Percentiles rank a stretch among this genome's conserved stretches.
Conservation (phyloP, 1,284 basidiomycete genomes). For the Erythrobasidium hasegawianum region DNA sequence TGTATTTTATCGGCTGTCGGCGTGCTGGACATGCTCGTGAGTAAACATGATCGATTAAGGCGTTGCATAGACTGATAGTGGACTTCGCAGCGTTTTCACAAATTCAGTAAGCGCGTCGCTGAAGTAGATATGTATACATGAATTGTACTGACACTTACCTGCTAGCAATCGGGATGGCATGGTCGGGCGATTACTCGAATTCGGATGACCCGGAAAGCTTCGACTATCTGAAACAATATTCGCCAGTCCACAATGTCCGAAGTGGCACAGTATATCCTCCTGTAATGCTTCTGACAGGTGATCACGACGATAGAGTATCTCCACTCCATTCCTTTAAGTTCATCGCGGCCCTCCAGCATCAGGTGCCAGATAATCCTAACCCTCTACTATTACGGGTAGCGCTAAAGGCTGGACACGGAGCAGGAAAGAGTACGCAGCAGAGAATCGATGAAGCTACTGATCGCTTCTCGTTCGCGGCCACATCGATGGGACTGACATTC, state of each 20-base stretch:
- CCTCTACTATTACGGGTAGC: conserved; percentile 71
- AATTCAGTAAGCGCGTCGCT: conserved; percentile 58
- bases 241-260: conserved; percentile 54
- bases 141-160: too few species aligned
- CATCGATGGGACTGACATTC: conserved; percentile 35
- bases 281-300: conserved; percentile 66
- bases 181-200: conserved; percentile 77
- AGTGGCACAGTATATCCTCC: conserved; percentile 71
- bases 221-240: conserved; percentile 63
- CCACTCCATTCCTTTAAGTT: conserved; percentile 74
- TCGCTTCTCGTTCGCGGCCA: conserved; percentile 66
- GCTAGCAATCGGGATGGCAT: conserved; percentile 64
- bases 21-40: conserved; percentile 72
- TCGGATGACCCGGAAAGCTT: conserved; percentile 69
- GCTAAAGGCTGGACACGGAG: conserved; percentile 71
- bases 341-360: conserved; percentile 67
- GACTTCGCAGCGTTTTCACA: conserved; percentile 58
- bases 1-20: conserved; percentile 76
- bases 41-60: too few species aligned
- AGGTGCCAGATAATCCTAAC: conserved; percentile 57
- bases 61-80: too few species aligned
- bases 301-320: conserved; percentile 72
- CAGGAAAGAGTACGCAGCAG: conserved; percentile 64
- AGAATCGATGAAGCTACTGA: conserved; percentile 70
- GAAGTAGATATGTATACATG: too few species aligned